Evolutionary conservation across 345 rosid genomes (phyloP).

Genomic region (Eucalyptus grandis): DNA sequence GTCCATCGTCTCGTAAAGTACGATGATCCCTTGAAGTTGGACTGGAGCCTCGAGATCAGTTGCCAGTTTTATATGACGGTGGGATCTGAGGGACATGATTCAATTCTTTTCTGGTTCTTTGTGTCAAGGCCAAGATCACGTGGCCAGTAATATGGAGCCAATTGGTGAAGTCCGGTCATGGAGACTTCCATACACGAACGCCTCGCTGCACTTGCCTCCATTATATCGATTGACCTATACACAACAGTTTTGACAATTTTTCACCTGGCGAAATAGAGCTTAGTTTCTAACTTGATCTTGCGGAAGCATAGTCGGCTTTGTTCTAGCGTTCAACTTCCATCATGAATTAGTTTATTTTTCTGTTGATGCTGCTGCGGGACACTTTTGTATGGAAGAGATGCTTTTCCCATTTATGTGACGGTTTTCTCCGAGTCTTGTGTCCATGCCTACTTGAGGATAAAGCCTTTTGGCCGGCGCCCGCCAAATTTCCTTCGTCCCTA

Average conservation of each 20-base stretch:
- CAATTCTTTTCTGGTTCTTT: neutral
- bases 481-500: neutral
- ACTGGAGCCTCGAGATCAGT: neutral
- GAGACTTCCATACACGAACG: neutral
- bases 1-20: conserved; percentile 39
- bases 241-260: neutral
- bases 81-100: neutral
- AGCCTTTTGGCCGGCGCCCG: neutral
- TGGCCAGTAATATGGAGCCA: neutral
- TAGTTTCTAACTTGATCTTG: neutral
- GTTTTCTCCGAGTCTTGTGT: neutral
- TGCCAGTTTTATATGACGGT: neutral
- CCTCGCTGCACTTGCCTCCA: neutral
- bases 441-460: neutral
- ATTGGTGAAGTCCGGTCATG: neutral
- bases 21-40: conserved; percentile 9
- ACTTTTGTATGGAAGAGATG: neutral
- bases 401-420: neutral
- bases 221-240: neutral
- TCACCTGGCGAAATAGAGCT: neutral
- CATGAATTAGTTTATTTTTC: neutral
- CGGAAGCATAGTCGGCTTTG: neutral
- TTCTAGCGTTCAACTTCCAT: neutral
- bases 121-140: neutral
- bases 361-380: neutral